Base-by-base conservation (phyloP, 2,329 filamentous ascomycete species). In the Lasiodiplodia sp. region DNA sequence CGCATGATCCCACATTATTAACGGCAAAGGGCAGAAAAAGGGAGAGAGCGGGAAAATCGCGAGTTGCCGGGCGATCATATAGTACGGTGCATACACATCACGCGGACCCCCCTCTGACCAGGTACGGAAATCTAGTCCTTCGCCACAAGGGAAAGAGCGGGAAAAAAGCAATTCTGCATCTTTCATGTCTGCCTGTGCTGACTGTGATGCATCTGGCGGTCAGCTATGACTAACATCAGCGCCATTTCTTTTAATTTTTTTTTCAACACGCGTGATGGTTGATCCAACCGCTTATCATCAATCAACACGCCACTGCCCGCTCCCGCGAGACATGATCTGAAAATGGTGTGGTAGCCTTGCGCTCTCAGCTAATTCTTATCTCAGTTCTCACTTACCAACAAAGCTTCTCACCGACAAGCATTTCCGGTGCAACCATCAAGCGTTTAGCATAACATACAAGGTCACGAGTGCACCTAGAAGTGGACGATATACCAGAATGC, bases 41-140 rank as follows among this genome's bases (percentile, higher is more conserved):
- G 11, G 14, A 4, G 38, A 14, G 12, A 58, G 56, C 56, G 56
- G 56, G 56, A 58, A 8, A 37, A 44, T 58, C 31, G 56, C 21
- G 57, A 16, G 40, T 60, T 60, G 57, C 57, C 56, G 44, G 56
- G 37, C 56, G 56, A 44, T 58, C 56, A n/a, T 58, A 11, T 11
- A 34, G 8, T 11, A 10, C n/a, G 44, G 44, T 25, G 25, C 44
- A 47, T 10, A 18, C n/a, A 14, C n/a, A 14, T 47, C 44, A 47
- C 44, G 44, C 44, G 44, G 18, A 40, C 38, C 38, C 38, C 18
- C 14, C 40, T 44, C 40, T 16, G 14, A 44, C 40, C 40, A 18
- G 40, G 40, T 18, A 44, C 40, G 14, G 38, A 40, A 40, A 44
- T 44, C 14, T 18, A 11, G 18, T 21, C 44, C 38, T 47, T 47